Evolutionary conservation across 805 yeast genomes (phyloP).

Genomic region (Metschnikowia cerradonensis): DNA sequence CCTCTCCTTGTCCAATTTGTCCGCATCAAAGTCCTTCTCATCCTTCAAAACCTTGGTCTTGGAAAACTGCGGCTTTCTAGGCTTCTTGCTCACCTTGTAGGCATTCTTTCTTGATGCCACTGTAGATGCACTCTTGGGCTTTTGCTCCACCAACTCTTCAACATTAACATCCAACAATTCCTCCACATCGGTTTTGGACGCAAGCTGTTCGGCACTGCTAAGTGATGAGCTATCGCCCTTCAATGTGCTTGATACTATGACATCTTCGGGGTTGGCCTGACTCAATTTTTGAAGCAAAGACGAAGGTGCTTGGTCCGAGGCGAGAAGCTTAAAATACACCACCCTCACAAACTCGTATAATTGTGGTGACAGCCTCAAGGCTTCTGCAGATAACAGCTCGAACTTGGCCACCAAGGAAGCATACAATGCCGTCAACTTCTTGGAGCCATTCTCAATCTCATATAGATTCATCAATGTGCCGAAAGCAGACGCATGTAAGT

Average conservation of each 20-base stretch:
- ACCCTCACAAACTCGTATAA: constrained; percentile 27
- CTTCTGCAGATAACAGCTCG: constrained; percentile 5
- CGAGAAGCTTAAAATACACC: constrained; percentile 29
- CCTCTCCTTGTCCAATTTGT: constrained; percentile 56
- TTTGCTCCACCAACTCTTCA: constrained; percentile 18
- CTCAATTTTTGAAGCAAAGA: constrained; percentile 22
- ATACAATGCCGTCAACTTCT: constrained; percentile 3
- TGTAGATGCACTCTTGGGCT: not conserved
- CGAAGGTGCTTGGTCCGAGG: constrained; percentile 13
- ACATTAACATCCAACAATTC: constrained; percentile 31
- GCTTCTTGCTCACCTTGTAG: constrained; percentile 23
- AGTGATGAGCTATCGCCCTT: constrained; percentile 19
- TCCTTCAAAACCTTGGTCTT: constrained; percentile 14
- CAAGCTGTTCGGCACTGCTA: constrained; percentile 18
- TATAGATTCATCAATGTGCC: constrained; percentile 11
- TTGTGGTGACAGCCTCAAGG: constrained; percentile 10
- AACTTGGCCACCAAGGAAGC: constrained; percentile 5
- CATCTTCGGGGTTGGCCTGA: constrained; percentile 22
- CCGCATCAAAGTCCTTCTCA: constrained; percentile 10
- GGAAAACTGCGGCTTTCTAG: constrained; percentile 18
- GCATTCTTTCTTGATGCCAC: constrained; percentile 3
- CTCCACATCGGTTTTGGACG: constrained; percentile 22
- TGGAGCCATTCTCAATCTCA: constrained; percentile 3
- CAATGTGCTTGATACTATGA: constrained; percentile 22
- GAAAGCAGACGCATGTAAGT: constrained; percentile 10